These are phyloP conservation scores for Gentiana macrophylla DNA, from an alignment of 257 asterid genomes.

Conservation along the genomic window DNA sequence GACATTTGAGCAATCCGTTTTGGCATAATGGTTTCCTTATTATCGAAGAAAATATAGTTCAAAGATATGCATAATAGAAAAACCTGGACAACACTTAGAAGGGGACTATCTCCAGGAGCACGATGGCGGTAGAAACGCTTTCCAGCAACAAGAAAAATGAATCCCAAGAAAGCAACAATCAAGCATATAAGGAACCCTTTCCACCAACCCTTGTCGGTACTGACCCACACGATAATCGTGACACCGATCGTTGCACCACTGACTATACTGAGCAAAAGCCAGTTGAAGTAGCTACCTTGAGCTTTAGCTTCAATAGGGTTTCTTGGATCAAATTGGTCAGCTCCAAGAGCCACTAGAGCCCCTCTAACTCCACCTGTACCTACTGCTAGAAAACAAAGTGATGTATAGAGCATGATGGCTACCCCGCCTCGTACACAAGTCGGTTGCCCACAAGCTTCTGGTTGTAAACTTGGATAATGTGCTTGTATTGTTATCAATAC, in stretches of 20 bases:
- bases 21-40: no score
- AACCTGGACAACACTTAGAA: constrained; percentile 51
- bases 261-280: constrained; percentile 48
- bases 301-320: constrained; percentile 59
- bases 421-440: constrained; percentile 38
- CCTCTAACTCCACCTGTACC: constrained; percentile 74
- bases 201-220: constrained; percentile 72
- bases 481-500: constrained; percentile 79
- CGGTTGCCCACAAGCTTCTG: constrained; percentile 44
- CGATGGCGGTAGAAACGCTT: constrained; percentile 54
- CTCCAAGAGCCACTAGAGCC: constrained; percentile 76
- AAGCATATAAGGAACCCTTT: constrained; percentile 56
- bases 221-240: constrained; percentile 57
- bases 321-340: constrained; percentile 62
- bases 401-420: constrained; percentile 49
- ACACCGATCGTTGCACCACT: constrained; percentile 53
- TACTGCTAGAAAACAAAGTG: constrained; percentile 49
- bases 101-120: constrained; percentile 56
- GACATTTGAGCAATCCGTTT: no score
- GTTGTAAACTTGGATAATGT: constrained; percentile 37
- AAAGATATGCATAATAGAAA: not conserved
- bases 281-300: constrained; percentile 70
- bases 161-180: constrained; percentile 28
- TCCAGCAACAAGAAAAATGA: constrained; percentile 34
- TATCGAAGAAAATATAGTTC: no score